Evolutionary conservation across 345 rosid genomes (phyloP), one percentile per base, ranked within the genome.

Genomic region (Euphorbia pulcherrima): DNA sequence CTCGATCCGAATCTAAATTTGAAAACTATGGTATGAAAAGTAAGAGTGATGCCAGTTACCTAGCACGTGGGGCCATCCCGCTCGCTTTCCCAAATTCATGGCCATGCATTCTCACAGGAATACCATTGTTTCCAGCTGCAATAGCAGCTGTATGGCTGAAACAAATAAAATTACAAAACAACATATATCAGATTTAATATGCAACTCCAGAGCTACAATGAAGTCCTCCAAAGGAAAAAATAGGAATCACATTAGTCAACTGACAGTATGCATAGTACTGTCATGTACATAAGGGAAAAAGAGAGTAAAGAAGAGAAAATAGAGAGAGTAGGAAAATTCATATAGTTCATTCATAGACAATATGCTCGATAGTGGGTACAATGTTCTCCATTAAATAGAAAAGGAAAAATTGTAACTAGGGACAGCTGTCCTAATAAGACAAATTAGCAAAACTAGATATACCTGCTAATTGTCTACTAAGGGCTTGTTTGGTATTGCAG

Each of bases 41-140:
- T 30, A 47, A 29, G 4, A 62, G 54, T 28, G 51, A 68, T 73
- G 68, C 66, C 64, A 64, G 68, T 23, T 78, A 92, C 99, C 99
- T 88, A 52, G 99, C 96, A 74, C 99, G 95, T 54, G 99, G 99
- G 78, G 99, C 99, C 99, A 94, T 94, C 50, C 99, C 99, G 24
- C 99, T 94, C n/a, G 99, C 99, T 87, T 83, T 94, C 47, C 99
- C 99, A 80, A 91, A 94, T 72, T 94, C 99, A 83, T 94, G 83
- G 68, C 99, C 99, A 23, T 84, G 83, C 80, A 89, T 71, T 81
- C 88, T 89, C 81, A 94, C 96, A 7, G 96, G 95, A 71, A 94
- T 88, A 62, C 99, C 99, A 81, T 94, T 94, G 72, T 92, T 92
- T 71, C 99, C 99, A 39, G 99, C 99, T 53, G 99, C 99, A 70